Evolutionary conservation across 495 filamentous ascomycete species (phyloP), one percentile per base, ranked within the genome.

Genomic region (Penicillium daleae): DNA sequence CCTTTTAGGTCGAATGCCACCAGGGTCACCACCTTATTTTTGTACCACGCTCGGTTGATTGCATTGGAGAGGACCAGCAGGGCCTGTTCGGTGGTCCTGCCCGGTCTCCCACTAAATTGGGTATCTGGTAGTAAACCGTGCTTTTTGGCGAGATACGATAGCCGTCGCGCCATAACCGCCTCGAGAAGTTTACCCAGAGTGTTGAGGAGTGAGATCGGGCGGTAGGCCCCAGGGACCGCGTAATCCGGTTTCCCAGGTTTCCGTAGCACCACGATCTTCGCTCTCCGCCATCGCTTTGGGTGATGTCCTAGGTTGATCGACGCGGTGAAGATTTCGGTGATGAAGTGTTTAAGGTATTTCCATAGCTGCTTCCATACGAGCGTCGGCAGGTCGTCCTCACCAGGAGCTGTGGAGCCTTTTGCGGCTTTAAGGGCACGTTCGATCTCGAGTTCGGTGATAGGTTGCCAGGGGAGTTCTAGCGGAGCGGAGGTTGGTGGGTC

Each of bases 171-270:
- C 21, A 71, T 62, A 3, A 72, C 67, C 19, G 63, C 63, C 33
- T 75, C 70, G 0, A 75, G 63, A 0, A 71, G 37, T 51, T 75
- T 75, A 9, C 66, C 63, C 0, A 75, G 61, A 17, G 68, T 73
- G 52, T 71, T 75, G 0, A 76, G 64, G 0, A 74, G 66, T 26
- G 66, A 66, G 31, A 75, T 75, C 17, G 64, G 68, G 21, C 64
- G 68, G 13, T 73, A 73, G 15, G 59, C 60, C 13, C 60, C 48
- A 3, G 66, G 66, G 0, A 40, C 6, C 32, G 64, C 55, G 57
- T 74, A 74, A 22, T 74, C 66, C 4, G 55, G 39, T 40, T 74
- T 71, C 1, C 64, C 58, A 0, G 71, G 71, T 39, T 74, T 74
- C 27, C 63, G 44, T 12, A 74, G 37, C 1, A 71, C 71, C 7